Base-by-base conservation (phyloP, 139 green algal species). In the Micromonas pusilla region DNA sequence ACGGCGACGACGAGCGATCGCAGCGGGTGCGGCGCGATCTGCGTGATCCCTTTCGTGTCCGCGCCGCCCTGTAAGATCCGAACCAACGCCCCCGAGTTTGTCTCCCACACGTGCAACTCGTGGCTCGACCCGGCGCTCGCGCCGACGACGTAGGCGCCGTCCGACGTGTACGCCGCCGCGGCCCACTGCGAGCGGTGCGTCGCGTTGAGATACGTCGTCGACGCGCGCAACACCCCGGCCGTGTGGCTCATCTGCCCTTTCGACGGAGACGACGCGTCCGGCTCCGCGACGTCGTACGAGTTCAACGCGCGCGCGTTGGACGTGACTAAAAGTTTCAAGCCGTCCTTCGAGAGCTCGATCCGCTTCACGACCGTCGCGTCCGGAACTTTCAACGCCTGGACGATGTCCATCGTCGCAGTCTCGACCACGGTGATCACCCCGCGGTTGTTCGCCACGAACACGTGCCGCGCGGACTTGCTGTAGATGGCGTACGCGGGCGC, bases 1-100 rank as follows among this genome's bases (percentile, higher is more conserved):
- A 97, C 71, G 31, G 84, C 84, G 1, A 90, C 77, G 31, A 97
- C 82, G 60, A 89, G 81, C 0, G 81, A 73, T 1, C 78, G 79
- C 28, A 81, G 77, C 1, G 94, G 94, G 82, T 97, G 91, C 90
- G 91, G 97, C 3, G 80, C 77, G 45, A 96, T 60, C 33, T 89
- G 82, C 66, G 66, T 26, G n/a, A 81, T 72, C 5, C 83, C 73
- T 52, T 92, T 72, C 0, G 68, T 76, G 73, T 85, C 79, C 88
- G 72, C 72, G 13, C 82, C 77, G 4, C 91, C 90, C 76, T 95
- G 87, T 38, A 96, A 82, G 31, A 96, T 90, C 0, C 81, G 66
- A 70, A 88, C 86, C 78, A 96, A 83, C 62, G 90, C 88, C 39
- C 82, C 83, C 6, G 78, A 70, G 16, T 83, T 28, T 21, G 64